Base-by-base conservation (phyloP, 192 early-diverging fungal genomes). In the Backusella mclennaniae region DNA sequence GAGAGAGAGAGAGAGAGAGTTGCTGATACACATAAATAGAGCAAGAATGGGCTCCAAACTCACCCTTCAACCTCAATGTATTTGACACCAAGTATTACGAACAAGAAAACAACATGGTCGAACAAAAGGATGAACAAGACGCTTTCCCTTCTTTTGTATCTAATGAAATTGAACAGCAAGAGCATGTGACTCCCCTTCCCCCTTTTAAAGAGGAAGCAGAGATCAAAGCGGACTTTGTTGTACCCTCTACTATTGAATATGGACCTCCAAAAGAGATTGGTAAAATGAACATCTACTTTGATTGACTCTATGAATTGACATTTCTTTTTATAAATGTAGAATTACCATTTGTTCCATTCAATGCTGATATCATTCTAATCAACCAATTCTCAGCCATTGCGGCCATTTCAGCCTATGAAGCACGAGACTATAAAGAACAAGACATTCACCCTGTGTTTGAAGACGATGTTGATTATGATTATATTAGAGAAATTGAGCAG, bases 241-340 rank as follows among this genome's bases (percentile, higher is more conserved):
- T 15, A 23, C 38, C 56, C 21, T 44, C 53, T 0, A 35, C 66
- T 38, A 23, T 73, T 36, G 72, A 73, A 59, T 75, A 44, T 68
- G 74, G 39, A 19, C 63, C 59, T 33, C 41, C 33, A 7, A 73
- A 59, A 15, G 72, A 73, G 17, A 73, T 23, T 6, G 72, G 72
- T 73, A 53, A 73, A 21, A 33, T 33, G 33, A 3, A 33, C 33
- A 33, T 3, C 2, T 33, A 3, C 1, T 33, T 33, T 2, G 33
- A 33, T 33, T 33, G 33, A 33, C 33, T 33, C 33, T 33, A 33
- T 33, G 33, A 33, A 33, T 3, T 33, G 12, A 26, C 12, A 35
- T 1, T 3, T 9, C 12, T 7, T n/a, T 67, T 46, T 5, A 26
- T 15, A 44, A 7, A 19, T 33, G 12, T 49, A 52, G 70, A 72